These are phyloP conservation scores for Xanthoconium purpureum DNA, from an alignment of 768 basidiomycete species.

Conservation along the genomic window DNA sequence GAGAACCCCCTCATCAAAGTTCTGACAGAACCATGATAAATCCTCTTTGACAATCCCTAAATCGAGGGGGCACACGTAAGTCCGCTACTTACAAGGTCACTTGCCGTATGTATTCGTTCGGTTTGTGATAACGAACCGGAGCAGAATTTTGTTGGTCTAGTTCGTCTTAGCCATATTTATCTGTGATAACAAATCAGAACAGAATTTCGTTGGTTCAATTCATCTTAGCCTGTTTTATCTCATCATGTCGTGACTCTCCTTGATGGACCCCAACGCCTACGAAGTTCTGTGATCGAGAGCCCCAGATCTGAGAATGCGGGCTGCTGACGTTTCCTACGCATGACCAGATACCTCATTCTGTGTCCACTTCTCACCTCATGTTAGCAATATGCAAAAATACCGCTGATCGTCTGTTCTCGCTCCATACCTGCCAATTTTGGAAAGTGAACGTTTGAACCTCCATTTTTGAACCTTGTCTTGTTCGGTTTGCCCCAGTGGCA, in stretches of 20 bases:
- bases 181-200: constrained; percentile 11
- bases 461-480: too few relatives aligned
- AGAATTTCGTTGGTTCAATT: neutral
- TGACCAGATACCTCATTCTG: too few relatives aligned
- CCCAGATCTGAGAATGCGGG: too few relatives aligned
- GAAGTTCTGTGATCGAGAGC: too few relatives aligned
- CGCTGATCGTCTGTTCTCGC: too few relatives aligned
- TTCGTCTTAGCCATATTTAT: constrained; percentile 9
- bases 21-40: constrained; percentile 25
- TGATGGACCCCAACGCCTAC: neutral
- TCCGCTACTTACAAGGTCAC: constrained; percentile 10
- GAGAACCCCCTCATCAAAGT: constrained; percentile 20
- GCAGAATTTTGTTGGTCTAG: neutral
- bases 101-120: constrained; percentile 5
- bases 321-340: too few relatives aligned
- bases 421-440: too few relatives aligned
- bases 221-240: constrained; percentile 10
- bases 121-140: constrained; percentile 13
- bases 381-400: too few relatives aligned
- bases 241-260: constrained; percentile 7
- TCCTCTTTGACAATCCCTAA: constrained; percentile 18
- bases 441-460: too few relatives aligned
- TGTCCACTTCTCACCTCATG: too few relatives aligned
- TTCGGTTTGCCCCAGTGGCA: too few relatives aligned
- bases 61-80: constrained; percentile 25